A percentile compares a stretch with the other conserved stretches of the same genome.
Conservation (phyloP, 768 basidiomycete genomes). For the Boletus vinaceobasis region DNA sequence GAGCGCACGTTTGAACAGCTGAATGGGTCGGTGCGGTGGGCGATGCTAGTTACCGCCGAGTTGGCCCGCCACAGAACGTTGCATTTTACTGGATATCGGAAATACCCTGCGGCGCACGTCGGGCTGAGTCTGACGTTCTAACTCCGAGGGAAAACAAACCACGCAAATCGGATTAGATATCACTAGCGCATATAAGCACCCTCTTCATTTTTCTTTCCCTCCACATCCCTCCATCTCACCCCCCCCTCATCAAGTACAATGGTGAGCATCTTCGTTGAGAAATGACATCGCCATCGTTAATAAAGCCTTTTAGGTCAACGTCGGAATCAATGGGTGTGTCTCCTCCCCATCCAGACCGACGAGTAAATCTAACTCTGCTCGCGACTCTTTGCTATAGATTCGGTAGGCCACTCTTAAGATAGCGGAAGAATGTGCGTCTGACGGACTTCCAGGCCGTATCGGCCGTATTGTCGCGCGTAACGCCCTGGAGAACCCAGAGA, state of each 20-base stretch:
- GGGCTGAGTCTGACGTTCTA: slow-evolving; percentile 19
- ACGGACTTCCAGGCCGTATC: slow-evolving; percentile 74
- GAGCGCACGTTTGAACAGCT: slow-evolving; percentile 9
- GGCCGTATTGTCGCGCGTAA: slow-evolving; percentile 98
- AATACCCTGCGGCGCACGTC: slow-evolving; percentile 10
- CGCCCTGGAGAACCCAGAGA: slow-evolving; percentile 69
- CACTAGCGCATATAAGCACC: slow-evolving; percentile 26
- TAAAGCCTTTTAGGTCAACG: slow-evolving; percentile 54
- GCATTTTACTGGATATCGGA: background rate
- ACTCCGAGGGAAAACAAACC: slow-evolving; percentile 22
- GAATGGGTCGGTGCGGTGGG: background rate
- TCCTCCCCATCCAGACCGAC: slow-evolving; percentile 1
- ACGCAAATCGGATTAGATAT: slow-evolving; percentile 24
- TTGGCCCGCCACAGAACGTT: slow-evolving; percentile 3
- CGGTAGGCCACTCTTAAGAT: slow-evolving; percentile 46
- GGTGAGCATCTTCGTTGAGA: slow-evolving; percentile 15
- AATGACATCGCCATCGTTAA: background rate
- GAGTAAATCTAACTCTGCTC: slow-evolving; percentile 12
- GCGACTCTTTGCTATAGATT: slow-evolving; percentile 46
- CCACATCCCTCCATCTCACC: slow-evolving; percentile 4
- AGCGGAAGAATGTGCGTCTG: background rate
- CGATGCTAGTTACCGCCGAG: slow-evolving; percentile 13
- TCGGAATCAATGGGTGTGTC: slow-evolving; percentile 93
- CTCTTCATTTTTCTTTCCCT: background rate
- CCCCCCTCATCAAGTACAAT: slow-evolving; percentile 17